Conservation (phyloP, 2,329 filamentous ascomycete species). For the Rutstroemia sp. region DNA sequence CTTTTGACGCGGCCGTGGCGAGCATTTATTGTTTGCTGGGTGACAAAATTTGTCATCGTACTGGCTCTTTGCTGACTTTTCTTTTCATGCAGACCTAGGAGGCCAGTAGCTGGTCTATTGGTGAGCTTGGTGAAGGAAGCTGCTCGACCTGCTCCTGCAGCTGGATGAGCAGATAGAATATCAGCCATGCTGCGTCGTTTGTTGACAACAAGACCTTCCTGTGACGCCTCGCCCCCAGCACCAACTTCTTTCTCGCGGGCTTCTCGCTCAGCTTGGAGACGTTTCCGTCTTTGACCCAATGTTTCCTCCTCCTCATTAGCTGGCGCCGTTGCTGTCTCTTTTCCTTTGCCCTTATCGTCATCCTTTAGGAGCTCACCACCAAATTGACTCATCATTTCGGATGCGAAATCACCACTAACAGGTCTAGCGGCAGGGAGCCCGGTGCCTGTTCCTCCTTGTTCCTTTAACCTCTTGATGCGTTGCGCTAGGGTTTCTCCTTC, state of each 20-base stretch:
- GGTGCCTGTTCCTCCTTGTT: constrained; percentile 35
- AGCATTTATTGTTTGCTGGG: constrained; percentile 4
- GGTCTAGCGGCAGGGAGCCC: constrained; percentile 35
- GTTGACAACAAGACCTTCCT: constrained; percentile 23
- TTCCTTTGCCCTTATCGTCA: constrained; percentile 28
- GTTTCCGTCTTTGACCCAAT: constrained; percentile 66
- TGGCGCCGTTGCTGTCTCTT: constrained; percentile 28
- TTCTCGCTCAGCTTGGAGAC: constrained; percentile 63
- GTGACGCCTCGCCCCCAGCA: constrained; percentile 1
- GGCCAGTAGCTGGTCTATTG: constrained; percentile 19
- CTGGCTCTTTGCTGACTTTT: constrained; percentile 18
- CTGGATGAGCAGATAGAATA: constrained; percentile 45
- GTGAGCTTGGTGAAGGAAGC: constrained; percentile 11
- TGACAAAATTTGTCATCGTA: constrained; percentile 23
- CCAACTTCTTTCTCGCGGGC: constrained; percentile 52
- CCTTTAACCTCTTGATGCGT: constrained; percentile 57
- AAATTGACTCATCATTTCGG: constrained; percentile 61
- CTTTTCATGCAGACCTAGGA: constrained; percentile 28
- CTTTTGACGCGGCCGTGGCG: constrained; percentile 16
- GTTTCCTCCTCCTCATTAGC: constrained; percentile 63
- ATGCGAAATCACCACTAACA: constrained; percentile 59
- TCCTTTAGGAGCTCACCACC: constrained; percentile 35
- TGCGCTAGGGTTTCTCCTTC: constrained; percentile 62
- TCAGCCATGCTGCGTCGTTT: constrained; percentile 36
- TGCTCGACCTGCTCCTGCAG: constrained; percentile 21